Percentiles rank a stretch among this genome's conserved stretches.
phyloP scores from a whole-genome alignment of 2,329 filamentous ascomycete species.

The Aspergillus oerlinghausenensis region DNA sequence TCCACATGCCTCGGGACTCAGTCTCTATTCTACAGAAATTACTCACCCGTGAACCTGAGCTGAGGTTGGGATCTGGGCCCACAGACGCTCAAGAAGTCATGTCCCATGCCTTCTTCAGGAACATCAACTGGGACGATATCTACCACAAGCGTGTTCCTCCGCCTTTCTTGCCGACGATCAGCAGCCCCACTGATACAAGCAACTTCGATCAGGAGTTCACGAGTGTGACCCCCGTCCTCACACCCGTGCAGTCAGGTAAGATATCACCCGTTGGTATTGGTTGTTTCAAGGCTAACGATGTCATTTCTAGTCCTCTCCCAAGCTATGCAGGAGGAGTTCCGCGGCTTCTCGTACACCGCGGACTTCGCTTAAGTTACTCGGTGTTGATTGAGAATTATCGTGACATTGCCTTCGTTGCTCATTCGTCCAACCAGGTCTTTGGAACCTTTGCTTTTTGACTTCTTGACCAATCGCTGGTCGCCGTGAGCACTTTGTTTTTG shows the following conservation, averaged over 20 bases:
- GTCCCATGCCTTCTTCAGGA: slow-evolving; percentile 97
- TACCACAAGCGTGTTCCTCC: slow-evolving; percentile 90
- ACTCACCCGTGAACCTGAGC: slow-evolving; percentile 88
- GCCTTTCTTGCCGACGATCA: slow-evolving; percentile 86
- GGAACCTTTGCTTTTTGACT: slow-evolving; percentile 13
- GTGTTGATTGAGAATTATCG: slow-evolving; percentile 10
- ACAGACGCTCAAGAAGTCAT: slow-evolving; percentile 98
- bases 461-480: slow-evolving; percentile 17
- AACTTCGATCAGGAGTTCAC: slow-evolving; percentile 99
- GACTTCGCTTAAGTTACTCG: slow-evolving; percentile 65
- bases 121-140: slow-evolving; percentile 98
- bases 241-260: slow-evolving; percentile 94
- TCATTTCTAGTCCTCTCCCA: slow-evolving; percentile 73
- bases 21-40: slow-evolving; percentile 98
- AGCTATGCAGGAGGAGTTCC: slow-evolving; percentile 99
- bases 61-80: slow-evolving; percentile 86
- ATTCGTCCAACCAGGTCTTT: slow-evolving; percentile 12
- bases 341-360: slow-evolving; percentile 94
- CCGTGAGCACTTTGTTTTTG: slow-evolving; percentile 15
- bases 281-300: slow-evolving; percentile 11
- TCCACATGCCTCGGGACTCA: slow-evolving; percentile 96
- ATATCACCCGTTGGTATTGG: background rate
- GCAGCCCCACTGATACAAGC: slow-evolving; percentile 93
- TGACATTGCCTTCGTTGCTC: slow-evolving; percentile 8
- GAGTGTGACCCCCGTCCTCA: slow-evolving; percentile 94